Evolutionary conservation across 192 early-diverging fungal genomes (phyloP).

Genomic region (Piromyces finnis): DNA sequence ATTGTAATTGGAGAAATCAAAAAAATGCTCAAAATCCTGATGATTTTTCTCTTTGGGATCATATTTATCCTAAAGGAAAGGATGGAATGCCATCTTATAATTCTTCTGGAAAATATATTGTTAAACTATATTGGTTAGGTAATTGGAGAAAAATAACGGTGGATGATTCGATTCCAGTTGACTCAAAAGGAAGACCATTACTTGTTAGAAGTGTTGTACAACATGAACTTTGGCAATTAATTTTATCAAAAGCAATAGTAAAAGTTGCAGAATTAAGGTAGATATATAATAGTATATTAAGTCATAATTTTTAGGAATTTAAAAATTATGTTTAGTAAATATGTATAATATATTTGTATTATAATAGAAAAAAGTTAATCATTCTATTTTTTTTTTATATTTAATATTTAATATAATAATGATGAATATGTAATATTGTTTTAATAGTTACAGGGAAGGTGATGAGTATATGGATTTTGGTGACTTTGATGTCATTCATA

Average conservation of each 20-base stretch:
- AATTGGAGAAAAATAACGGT: slow-evolving; percentile 37
- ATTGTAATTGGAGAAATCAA: slow-evolving; percentile 17
- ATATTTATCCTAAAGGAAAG: slow-evolving; percentile 37
- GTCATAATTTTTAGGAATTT: too few relatives aligned
- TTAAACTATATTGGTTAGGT: slow-evolving; percentile 42
- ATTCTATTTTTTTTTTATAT: too few relatives aligned
- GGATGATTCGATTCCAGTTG: slow-evolving; percentile 40
- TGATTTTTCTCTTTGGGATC: slow-evolving; percentile 34
- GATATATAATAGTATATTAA: not conserved
- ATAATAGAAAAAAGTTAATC: too few relatives aligned
- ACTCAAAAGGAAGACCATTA: slow-evolving; percentile 23
- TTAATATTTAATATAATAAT: too few relatives aligned
- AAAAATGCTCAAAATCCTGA: slow-evolving; percentile 6
- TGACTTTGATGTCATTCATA: not conserved
- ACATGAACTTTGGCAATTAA: slow-evolving; percentile 35
- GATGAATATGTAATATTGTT: too few relatives aligned
- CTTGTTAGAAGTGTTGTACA: slow-evolving; percentile 9
- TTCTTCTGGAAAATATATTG: slow-evolving; percentile 31
- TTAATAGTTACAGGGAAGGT: not conserved
- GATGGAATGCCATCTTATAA: slow-evolving; percentile 39
- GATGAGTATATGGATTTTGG: not conserved
- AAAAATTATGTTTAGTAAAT: too few relatives aligned
- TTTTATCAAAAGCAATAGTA: slow-evolving; percentile 34
- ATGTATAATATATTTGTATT: too few relatives aligned
- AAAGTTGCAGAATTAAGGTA: slow-evolving; percentile 31